These are phyloP conservation scores for Lecanosticta acicola DNA, from an alignment of 2,329 filamentous ascomycete genomes.

Conservation along the genomic window DNA sequence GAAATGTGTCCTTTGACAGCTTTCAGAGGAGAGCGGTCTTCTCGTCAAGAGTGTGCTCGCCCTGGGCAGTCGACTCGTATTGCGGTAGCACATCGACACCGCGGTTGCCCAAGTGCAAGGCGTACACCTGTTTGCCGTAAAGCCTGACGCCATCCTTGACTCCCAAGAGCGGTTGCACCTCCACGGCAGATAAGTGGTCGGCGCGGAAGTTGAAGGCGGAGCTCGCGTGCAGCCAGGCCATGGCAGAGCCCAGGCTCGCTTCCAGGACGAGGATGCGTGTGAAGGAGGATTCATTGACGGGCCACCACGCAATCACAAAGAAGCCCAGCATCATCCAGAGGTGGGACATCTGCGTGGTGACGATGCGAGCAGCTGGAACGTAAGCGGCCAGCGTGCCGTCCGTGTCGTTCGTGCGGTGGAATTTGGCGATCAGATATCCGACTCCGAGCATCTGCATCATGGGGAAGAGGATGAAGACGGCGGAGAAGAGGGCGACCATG, in stretches of 20 bases:
- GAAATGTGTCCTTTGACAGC: neutral
- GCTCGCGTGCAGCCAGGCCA: constrained; percentile 20
- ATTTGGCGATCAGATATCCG: constrained; percentile 8
- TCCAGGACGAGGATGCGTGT: constrained; percentile 12
- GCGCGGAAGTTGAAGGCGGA: constrained; percentile 20
- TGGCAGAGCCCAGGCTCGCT: constrained; percentile 14
- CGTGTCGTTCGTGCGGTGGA: constrained; percentile 3
- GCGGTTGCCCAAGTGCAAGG: neutral
- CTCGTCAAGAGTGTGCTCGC: neutral
- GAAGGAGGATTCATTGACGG: constrained; percentile 6
- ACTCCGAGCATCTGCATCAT: constrained; percentile 15
- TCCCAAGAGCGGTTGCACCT: constrained; percentile 8
- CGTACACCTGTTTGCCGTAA: constrained; percentile 9
- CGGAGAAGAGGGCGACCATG: constrained; percentile 14
- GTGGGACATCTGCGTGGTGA: constrained; percentile 17
- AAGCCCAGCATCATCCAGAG: constrained; percentile 20
- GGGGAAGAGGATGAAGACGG: constrained; percentile 18
- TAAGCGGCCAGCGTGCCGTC: constrained; percentile 9
- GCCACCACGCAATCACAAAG: constrained; percentile 18
- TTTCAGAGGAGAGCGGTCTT: neutral
- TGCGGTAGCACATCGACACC: neutral
- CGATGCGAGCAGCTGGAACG: constrained; percentile 13
- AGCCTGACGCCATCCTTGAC: constrained; percentile 10
- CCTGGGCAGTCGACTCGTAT: neutral
- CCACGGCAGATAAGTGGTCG: constrained; percentile 7